Evolutionary conservation across 1,139 yeast species (phyloP).

Genomic region (Hyphopichia buzzinii): DNA sequence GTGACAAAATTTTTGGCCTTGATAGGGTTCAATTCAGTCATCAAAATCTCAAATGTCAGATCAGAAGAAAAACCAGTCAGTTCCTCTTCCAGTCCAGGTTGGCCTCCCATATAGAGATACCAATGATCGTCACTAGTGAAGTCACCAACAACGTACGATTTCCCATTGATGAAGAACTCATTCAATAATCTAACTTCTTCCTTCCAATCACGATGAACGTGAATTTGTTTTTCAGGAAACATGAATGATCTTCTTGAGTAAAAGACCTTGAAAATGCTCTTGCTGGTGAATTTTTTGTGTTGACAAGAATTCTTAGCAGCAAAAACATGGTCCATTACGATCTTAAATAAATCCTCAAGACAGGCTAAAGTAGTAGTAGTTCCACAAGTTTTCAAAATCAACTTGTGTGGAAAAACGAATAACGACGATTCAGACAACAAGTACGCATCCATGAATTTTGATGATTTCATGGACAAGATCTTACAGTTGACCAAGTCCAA

Average conservation of each 20-base stretch:
- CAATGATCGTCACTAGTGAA: conserved; percentile 76
- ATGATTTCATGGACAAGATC: conserved; percentile 74
- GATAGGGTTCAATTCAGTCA: conserved; percentile 75
- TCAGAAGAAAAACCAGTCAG: conserved; percentile 31
- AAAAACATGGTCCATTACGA: conserved; percentile 29
- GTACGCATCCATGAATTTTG: conserved; percentile 73
- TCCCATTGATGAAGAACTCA: conserved; percentile 58
- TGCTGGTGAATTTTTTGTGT: conserved; percentile 14
- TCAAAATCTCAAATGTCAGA: conserved; percentile 84
- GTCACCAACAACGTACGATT: conserved; percentile 80
- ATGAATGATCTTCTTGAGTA: conserved; percentile 89
- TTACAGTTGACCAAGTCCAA: conserved; percentile 86
- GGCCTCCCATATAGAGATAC: conserved; percentile 76
- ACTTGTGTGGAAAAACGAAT: conserved; percentile 83
- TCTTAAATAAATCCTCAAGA: conserved; percentile 58
- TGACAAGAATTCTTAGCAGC: background rate
- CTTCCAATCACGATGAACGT: conserved; percentile 83
- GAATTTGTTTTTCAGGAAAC: conserved; percentile 85
- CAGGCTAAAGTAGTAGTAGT: conserved; percentile 90
- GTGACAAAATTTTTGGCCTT: conserved; percentile 63
- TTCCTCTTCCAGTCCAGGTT: conserved; percentile 9
- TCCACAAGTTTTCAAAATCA: conserved; percentile 92
- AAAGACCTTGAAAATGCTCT: conserved; percentile 63
- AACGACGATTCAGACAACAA: conserved; percentile 85
- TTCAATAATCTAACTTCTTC: conserved; percentile 74